phyloP scores from a whole-genome alignment of 2,329 filamentous ascomycete genomes.

The Aureobasidium subglaciale region DNA sequence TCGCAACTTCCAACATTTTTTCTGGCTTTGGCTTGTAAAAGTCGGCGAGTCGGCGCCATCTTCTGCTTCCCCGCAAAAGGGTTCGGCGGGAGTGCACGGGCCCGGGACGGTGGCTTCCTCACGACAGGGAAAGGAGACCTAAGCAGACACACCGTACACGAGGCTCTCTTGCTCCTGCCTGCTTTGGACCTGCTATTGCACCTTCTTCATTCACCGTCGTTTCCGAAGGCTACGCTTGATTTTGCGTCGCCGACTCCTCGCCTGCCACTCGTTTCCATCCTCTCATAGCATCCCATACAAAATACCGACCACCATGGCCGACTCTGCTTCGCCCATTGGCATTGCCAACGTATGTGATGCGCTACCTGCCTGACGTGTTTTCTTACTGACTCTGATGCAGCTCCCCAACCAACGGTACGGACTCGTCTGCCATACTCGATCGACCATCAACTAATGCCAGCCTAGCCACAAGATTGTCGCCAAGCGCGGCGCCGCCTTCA shows the following conservation, averaged over 20 bases:
- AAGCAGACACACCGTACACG: background rate
- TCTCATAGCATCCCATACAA: background rate
- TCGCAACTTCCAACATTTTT: conserved; percentile 14
- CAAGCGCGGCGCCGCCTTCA: conserved; percentile 92
- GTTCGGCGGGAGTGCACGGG: conserved; percentile 8
- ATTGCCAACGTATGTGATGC: conserved; percentile 60
- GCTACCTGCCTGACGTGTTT: conserved; percentile 1
- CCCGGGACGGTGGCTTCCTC: background rate
- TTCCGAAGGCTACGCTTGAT: background rate
- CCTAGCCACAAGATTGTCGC: conserved; percentile 63
- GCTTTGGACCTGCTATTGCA: background rate
- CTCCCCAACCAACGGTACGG: conserved; percentile 62
- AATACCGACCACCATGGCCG: conserved; percentile 46
- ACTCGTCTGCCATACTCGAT: conserved; percentile 22
- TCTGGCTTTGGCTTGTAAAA: conserved; percentile 9
- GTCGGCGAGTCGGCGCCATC: conserved; percentile 11
- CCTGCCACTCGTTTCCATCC: conserved; percentile 2
- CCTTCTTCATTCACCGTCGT: conserved; percentile 2
- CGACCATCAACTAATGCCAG: conserved; percentile 27
- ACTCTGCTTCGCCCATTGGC: conserved; percentile 61
- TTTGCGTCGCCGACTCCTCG: background rate
- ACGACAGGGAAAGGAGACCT: conserved; percentile 12
- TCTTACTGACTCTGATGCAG: conserved; percentile 39
- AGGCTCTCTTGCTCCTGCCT: background rate
- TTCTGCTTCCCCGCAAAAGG: conserved; percentile 12